Conservation (phyloP, 2,329 filamentous ascomycete species). For the Aspergillus thermomutatus region DNA sequence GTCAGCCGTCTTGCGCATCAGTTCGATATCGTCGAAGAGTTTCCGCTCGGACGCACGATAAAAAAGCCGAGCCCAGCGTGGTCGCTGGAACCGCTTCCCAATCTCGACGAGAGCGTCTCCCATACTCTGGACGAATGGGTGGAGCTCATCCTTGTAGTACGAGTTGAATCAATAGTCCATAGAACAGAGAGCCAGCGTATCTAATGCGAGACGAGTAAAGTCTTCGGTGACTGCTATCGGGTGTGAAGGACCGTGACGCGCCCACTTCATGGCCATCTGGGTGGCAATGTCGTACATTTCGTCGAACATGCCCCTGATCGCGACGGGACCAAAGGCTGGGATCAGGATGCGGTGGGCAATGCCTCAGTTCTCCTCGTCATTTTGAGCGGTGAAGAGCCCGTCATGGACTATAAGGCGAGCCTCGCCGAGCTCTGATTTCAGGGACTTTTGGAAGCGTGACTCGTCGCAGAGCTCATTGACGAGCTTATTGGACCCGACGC, state of each 20-base stretch:
- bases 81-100: constrained; percentile 49
- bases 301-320: too few species aligned
- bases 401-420: too few species aligned
- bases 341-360: too few species aligned
- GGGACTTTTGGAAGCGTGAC: too few species aligned
- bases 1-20: constrained; percentile 53
- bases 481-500: too few species aligned
- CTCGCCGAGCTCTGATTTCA: too few species aligned
- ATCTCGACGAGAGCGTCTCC: constrained; percentile 57
- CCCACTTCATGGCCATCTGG: constrained; percentile 3
- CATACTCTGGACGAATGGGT: constrained; percentile 70
- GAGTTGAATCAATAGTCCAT: constrained; percentile 73
- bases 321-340: too few species aligned
- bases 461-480: too few species aligned
- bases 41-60: too few species aligned
- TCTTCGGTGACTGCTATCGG: constrained; percentile 63
- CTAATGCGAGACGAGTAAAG: constrained; percentile 69
- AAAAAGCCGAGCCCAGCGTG: constrained; percentile 31
- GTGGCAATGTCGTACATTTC: too few species aligned
- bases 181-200: constrained; percentile 67
- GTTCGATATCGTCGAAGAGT: constrained; percentile 26
- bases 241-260: constrained; percentile 49
- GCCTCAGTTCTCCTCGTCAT: too few species aligned
- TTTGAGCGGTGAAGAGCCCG: too few species aligned
- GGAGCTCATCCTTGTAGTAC: constrained; percentile 65